Base-by-base conservation (phyloP, 2,329 filamentous ascomycete genomes). In the Tricladium varicosporioides region DNA sequence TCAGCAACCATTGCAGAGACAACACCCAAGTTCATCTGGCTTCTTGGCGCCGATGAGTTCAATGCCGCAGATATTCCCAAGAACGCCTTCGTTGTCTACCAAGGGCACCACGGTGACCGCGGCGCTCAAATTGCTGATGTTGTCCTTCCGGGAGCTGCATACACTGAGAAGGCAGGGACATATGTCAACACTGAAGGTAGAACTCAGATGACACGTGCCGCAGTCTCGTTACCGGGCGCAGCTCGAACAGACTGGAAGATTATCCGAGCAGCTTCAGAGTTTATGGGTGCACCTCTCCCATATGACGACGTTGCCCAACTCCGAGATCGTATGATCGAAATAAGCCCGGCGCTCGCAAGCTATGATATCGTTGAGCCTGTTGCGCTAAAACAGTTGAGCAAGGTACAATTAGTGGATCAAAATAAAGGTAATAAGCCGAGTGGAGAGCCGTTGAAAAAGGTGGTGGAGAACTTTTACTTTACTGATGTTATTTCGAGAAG, bases 201-300 rank as follows among this genome's bases (percentile, higher is more conserved):
- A 67, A 91, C 94, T 18, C 94, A 99, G 78, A 88, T 96, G 80
- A 94, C 90, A 53, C 89, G 94, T 64, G 88, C 91, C 48, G 94
- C 94, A 31, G 95, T 92, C 40, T 89, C 89, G 47, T 81, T 96
- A 63, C 91, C 92, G 19, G 94, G 94, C 59, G 94, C 92, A 53
- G 86, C 93, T 56, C 86, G 94, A 70, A 93, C 94, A 62, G 94
- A 99, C 78, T 99, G 94, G 94, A 99, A 97, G 85, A 97, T 99
- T 70, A 86, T 99, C 67, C 91, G 94, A 63, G 94, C 94, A 15
- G 86, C 83, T 56, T 94, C 89, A 70, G 94, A 97, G 76, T 97
- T 96, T 77, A 81, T 99, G 14, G 91, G 89, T 59, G 85, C 80
- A 27, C 88, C 92, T 63, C 83, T 99, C 53, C 90, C 92, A 18